Base-by-base conservation (phyloP, 2,329 filamentous ascomycete species). In the Sporothrix protearum region DNA sequence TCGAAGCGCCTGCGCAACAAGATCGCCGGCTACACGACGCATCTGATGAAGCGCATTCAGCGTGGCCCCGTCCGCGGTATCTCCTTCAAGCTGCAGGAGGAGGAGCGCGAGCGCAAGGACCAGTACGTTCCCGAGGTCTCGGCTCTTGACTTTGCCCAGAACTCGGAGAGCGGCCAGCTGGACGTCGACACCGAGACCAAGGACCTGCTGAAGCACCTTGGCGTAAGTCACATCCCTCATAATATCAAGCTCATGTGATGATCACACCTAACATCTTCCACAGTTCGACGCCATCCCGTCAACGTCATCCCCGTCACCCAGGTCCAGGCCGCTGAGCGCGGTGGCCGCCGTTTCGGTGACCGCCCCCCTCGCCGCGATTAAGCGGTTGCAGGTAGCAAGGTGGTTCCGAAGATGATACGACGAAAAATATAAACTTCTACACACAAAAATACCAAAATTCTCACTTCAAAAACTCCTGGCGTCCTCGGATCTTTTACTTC, bases 21-120 rank as follows among this genome's bases (percentile, higher is more conserved):
- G 93, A 75, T 97, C 87, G 94, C 96, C 81, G 96, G 96, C 80
- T 98, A 97, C 91, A 97, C 95, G 80, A 98, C 96, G 78, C 94
- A 97, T 83, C 84, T 96, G 85, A 99, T 99, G 96, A 98, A 98
- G 91, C 96, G 96, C 86, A 99, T 99, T 80, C 96, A 98, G 89
- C 94, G 96, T 84, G 96, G 96, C 77, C 96, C 96, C 77, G 96
- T 99, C 85, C 96, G 96, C 80, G 96, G 96, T 88, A 99, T 99
- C 87, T 99, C 96, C 85, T 99, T 99, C 94, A 99, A 99, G 91
- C 93, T 99, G 75, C 96, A 99, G 88, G 96, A 99, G 88, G 96
- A 99, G 89, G 96, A 99, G 91, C 93, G 96, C 89, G 96, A 99
- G 88, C 92, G 96, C 84, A 99, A 99, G 92, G 96, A 99, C 88